Evolutionary conservation across 345 rosid species (phyloP), one percentile per base, ranked within the genome.

Genomic region (Bretschneidera sinensis): DNA sequence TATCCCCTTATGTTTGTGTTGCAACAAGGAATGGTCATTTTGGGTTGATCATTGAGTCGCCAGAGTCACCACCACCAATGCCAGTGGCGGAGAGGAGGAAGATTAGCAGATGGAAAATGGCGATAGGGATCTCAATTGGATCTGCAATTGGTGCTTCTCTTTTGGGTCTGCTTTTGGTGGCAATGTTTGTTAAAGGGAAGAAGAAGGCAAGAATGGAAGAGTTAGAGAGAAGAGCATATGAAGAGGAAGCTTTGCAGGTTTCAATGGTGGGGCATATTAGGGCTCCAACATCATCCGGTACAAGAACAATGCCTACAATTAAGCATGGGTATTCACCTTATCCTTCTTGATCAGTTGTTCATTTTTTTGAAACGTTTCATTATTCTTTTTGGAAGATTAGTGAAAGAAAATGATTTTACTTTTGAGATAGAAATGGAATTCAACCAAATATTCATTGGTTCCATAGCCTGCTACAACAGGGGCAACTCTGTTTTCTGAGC

Each of bases 251-350:
- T 47, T 66, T 87, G 20, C 94, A 87, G 71, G 94, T 92, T 34
- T 73, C 98, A 53, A 89, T 94, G 96, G 97, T 88, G 39, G 96
- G 92, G 5, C 96, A 87, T 74, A 70, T 89, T 53, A 85, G 92
- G 59, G 86, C 82, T 65, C 88, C 85, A 0, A 82, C 76, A 0
- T 92, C 97, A n/a, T 47, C 85, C 7, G 84, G 69, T 47, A 83
- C 92, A 55, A 67, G 95, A 54, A 90, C 99, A 18, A 16, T 66
- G 59, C 97, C 96, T 19, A 60, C 64, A 24, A 80, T 89, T 68
- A 95, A 90, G 73, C 88, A 83, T 61, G 80, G 78, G 57, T 83
- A 78, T 57, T 50, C 24, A 18, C 76, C 78, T 68, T 53, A 55
- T 70, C 70, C 64, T 61, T 76, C 69, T 65, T 79, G 74, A 80